A percentile compares a stretch with the other conserved stretches of the same genome.
These are phyloP conservation scores for Magnusiomyces suaveolens DNA, from an alignment of 1,139 yeast genomes.

Conservation along the genomic window DNA sequence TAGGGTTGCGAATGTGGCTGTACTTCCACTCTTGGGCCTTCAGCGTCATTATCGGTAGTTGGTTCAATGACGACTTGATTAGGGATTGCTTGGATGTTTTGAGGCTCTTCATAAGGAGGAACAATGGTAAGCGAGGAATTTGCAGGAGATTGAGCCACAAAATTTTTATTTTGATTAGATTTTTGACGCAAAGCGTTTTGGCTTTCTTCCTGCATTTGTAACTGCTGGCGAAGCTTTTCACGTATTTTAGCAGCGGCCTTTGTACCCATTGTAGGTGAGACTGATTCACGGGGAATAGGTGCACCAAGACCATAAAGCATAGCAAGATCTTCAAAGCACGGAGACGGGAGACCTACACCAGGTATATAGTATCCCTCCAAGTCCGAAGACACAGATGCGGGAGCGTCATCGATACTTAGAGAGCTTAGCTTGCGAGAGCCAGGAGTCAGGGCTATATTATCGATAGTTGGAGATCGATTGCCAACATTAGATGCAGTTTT, in stretches of 20 bases:
- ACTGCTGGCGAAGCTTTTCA: background rate
- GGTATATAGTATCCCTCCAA: background rate
- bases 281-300: slow-evolving; percentile 2
- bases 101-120: background rate
- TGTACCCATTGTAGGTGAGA: slow-evolving; percentile 5
- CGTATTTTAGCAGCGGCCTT: slow-evolving; percentile 2
- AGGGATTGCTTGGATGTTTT: background rate
- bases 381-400: background rate
- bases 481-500: background rate
- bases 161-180: background rate
- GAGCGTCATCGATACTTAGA: background rate
- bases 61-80: background rate
- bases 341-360: slow-evolving; percentile 4
- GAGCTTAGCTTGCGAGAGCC: background rate
- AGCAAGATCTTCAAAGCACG: slow-evolving; percentile 2
- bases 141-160: background rate
- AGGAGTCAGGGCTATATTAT: background rate
- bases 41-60: background rate
- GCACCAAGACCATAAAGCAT: slow-evolving; percentile 6
- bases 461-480: background rate
- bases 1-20: background rate
- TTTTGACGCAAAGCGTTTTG: background rate
- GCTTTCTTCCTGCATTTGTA: background rate
- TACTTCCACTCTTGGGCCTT: no score
- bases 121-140: background rate